Percentiles rank a stretch among this genome's conserved stretches.
Conservation (phyloP, 2,329 filamentous ascomycete species). For the Pseudogymnoascus sp. region DNA sequence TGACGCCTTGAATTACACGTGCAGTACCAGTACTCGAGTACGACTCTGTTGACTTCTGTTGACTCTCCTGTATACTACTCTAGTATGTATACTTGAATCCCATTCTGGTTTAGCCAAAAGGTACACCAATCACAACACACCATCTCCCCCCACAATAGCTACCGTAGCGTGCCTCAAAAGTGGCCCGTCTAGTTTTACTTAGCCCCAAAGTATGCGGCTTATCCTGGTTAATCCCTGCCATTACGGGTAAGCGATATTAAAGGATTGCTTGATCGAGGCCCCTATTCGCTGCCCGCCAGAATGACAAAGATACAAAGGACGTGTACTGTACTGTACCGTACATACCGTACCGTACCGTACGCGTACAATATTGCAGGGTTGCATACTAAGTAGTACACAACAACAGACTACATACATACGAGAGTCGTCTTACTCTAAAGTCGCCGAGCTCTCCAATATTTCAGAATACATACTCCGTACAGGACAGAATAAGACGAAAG, state of each 20-base stretch:
- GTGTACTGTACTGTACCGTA: background rate
- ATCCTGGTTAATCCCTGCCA: background rate
- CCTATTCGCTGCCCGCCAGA: background rate
- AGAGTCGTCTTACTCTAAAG: too few species aligned
- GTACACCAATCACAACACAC: background rate
- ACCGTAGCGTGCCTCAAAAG: background rate
- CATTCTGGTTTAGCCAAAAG: background rate
- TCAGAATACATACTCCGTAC: too few species aligned
- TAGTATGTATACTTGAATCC: too few species aligned
- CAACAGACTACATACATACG: too few species aligned
- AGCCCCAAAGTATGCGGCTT: background rate
- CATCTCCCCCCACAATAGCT: background rate
- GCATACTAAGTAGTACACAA: too few species aligned
- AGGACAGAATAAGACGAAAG: too few species aligned
- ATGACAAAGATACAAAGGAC: background rate
- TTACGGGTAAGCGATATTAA: constrained; percentile 4
- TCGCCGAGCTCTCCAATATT: background rate
- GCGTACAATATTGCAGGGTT: too few species aligned
- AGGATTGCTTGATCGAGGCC: background rate
- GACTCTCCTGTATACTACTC: too few species aligned
- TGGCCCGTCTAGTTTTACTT: background rate
- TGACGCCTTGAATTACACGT: too few species aligned
- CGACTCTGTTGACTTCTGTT: too few species aligned
- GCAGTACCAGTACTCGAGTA: too few species aligned
- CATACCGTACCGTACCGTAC: background rate